These are phyloP conservation scores for Arbutus unedo DNA, from an alignment of 148 eudicot genomes.

Conservation along the genomic window DNA sequence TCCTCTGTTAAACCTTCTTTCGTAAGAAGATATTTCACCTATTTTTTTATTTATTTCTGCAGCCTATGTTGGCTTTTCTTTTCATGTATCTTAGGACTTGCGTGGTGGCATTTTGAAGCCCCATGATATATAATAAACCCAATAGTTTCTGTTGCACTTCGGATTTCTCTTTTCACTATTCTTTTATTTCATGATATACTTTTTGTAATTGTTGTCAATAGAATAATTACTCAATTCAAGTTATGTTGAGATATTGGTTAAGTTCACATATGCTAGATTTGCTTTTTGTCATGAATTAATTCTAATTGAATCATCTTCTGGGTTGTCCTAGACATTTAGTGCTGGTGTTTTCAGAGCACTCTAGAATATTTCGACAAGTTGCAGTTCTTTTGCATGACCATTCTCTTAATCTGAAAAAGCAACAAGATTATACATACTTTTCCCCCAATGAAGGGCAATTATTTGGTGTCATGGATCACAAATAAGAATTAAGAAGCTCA, in stretches of 20 bases:
- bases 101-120: too few species aligned
- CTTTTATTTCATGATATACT: background rate
- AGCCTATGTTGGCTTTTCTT: too few species aligned
- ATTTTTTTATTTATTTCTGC: background rate
- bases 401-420: background rate
- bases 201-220: background rate
- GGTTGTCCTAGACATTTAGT: background rate
- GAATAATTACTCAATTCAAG: background rate
- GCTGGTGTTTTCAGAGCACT: background rate
- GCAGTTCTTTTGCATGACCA: background rate
- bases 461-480: background rate
- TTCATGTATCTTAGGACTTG: too few species aligned
- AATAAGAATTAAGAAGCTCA: background rate
- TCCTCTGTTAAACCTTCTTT: background rate
- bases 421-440: background rate
- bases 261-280: background rate
- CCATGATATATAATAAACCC: too few species aligned
- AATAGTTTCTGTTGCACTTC: too few species aligned
- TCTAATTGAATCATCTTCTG: background rate
- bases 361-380: background rate
- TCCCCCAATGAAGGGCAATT: too few species aligned
- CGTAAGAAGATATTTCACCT: background rate
- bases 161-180: background rate
- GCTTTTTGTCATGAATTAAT: background rate
- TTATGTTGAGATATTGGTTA: background rate